Base-by-base conservation (phyloP, 345 rosid genomes). In the Hibiscus trionum region DNA sequence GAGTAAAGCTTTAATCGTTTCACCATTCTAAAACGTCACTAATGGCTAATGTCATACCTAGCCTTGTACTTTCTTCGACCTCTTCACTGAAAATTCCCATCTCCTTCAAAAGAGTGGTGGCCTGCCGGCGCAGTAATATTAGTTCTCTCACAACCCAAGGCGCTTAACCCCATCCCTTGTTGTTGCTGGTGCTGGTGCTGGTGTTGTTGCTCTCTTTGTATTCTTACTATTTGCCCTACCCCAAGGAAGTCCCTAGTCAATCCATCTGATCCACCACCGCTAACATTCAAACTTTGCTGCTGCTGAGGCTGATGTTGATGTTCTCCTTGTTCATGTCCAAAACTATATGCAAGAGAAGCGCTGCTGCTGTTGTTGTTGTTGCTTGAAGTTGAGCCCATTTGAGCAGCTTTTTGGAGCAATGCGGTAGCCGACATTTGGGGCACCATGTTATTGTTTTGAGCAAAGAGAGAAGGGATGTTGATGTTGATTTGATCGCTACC, bases 341-440 rank as follows among this genome's bases (percentile, higher is more conserved):
- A 80, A 61, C 81, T 86, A 55, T 90, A 78, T 27, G 87, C 71
- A 74, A 91, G 61, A n/a, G 82, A 77, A 21, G 87, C 83, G 7
- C 56, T n/a, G 56, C 2, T 50, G 53, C 5, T 47, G 49, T 74
- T 74, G 59, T 75, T 78, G 57, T 76, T 81, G 61, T 75, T 80
- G 80, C 82, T 87, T 16, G 88, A 74, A 16, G 80, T 83, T 17
- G 96, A 86, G n/a, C 97, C 93, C 84, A 93, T 84, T 70, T 93
- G 97, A 70, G 96, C 87, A 24, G 97, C 97, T 70, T 88, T 88
- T 73, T 88, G 96, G 68, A 93, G 96, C 72, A 93, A 77, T 50
- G 93, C 94, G 1, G 96, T 88, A 0, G 97, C 97, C 6, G 97
- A 92, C 85, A 88, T 86, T 57, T 79, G 83, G 27, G 86, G 77